These are phyloP conservation scores for Bombardia bombarda DNA, from an alignment of 495 filamentous ascomycete species.

Conservation along the genomic window DNA sequence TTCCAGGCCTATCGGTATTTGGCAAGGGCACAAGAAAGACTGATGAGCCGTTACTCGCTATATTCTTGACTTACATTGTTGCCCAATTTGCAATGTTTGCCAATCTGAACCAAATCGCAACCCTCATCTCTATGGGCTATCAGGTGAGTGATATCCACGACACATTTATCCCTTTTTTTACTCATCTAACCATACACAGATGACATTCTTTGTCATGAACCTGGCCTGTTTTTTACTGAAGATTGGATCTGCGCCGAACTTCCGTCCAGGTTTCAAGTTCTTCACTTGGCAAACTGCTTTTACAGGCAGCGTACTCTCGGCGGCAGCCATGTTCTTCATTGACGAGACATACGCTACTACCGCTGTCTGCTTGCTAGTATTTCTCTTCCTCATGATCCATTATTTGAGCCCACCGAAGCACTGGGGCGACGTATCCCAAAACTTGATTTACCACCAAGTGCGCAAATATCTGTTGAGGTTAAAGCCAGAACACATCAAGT, in stretches of 20 bases:
- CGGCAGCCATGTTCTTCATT: slow-evolving; percentile 80
- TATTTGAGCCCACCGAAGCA: slow-evolving; percentile 77
- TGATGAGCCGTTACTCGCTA: slow-evolving; percentile 73
- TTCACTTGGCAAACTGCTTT: slow-evolving; percentile 83
- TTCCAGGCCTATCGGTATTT: slow-evolving; percentile 70
- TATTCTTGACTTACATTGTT: slow-evolving; percentile 66
- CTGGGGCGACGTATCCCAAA: slow-evolving; percentile 84
- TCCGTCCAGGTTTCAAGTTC: slow-evolving; percentile 78
- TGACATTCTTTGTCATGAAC: slow-evolving; percentile 72
- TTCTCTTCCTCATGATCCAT: slow-evolving; percentile 77
- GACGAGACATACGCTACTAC: slow-evolving; percentile 74
- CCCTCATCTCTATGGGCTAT: slow-evolving; percentile 83
- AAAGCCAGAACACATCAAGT: slow-evolving; percentile 84
- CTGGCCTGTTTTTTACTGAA: slow-evolving; percentile 82
- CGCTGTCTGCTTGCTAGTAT: slow-evolving; percentile 63
- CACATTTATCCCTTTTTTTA: too few relatives aligned
- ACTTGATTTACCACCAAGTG: slow-evolving; percentile 86
- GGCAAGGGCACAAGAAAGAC: slow-evolving; percentile 64
- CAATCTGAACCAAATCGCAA: slow-evolving; percentile 82
- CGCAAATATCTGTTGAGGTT: slow-evolving; percentile 79
- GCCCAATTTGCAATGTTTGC: slow-evolving; percentile 76
- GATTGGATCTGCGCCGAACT: slow-evolving; percentile 89
- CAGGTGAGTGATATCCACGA: slow-evolving; percentile 53
- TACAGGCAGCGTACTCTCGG: slow-evolving; percentile 63
- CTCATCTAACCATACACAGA: slow-evolving; percentile 28